Evolutionary conservation across 176 grass and related monocot genomes (phyloP).

Genomic region (Aegilops bicornis): DNA sequence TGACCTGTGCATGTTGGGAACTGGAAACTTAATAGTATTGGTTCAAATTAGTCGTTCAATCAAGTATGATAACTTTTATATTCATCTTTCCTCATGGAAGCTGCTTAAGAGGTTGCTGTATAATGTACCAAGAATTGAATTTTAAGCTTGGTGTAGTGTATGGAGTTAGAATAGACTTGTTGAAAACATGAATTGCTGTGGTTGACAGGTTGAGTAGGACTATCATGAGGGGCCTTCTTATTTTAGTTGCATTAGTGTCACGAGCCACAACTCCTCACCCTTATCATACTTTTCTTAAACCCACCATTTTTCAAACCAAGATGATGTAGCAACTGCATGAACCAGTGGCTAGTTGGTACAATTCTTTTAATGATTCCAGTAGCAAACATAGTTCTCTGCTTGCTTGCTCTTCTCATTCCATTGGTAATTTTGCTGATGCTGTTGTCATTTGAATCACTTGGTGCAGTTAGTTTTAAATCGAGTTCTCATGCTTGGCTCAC

Average conservation of each 20-base stretch:
- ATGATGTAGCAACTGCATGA: background rate
- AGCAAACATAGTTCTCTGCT: background rate
- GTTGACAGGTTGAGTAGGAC: constrained; percentile 5
- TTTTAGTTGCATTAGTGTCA: background rate
- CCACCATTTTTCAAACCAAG: background rate
- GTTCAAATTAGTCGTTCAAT: background rate
- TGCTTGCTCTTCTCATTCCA: background rate
- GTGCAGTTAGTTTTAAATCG: constrained; percentile 80
- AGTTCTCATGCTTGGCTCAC: constrained; percentile 91
- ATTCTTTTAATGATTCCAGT: background rate
- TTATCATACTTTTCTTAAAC: background rate
- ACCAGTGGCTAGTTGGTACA: background rate
- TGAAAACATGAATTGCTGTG: background rate
- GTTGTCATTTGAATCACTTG: constrained; percentile 23
- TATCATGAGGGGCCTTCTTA: background rate
- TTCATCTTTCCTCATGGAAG: background rate
- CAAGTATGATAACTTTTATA: background rate
- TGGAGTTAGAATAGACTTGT: background rate
- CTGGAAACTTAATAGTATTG: background rate
- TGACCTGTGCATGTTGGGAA: background rate
- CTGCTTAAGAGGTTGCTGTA: background rate
- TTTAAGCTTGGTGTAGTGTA: constrained; percentile 7
- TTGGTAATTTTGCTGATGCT: constrained; percentile 20
- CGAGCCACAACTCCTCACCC: background rate
- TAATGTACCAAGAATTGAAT: background rate